These are phyloP conservation scores for Thraustotheca clavata DNA, from an alignment of 352 stramenopile genomes.

Conservation along the genomic window DNA sequence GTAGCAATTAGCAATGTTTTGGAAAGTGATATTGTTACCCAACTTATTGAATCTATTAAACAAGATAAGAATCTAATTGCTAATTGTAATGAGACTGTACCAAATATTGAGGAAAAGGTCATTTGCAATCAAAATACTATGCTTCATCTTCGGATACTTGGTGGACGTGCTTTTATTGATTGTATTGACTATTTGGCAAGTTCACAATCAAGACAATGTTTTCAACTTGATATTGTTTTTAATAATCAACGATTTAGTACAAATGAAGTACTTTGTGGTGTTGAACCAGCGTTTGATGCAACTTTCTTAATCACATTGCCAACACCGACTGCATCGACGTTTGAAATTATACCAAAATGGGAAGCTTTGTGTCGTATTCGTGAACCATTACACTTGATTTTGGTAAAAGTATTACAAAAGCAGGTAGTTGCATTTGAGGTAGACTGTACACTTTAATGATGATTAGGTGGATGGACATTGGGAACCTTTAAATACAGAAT, in stretches of 20 bases:
- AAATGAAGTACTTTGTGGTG: slow-evolving; percentile 34
- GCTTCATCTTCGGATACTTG: slow-evolving; percentile 47
- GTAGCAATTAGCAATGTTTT: slow-evolving; percentile 48
- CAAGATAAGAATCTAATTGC: no score
- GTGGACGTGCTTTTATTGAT: slow-evolving; percentile 67
- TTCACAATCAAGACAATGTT: slow-evolving; percentile 32
- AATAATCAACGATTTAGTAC: slow-evolving; percentile 44
- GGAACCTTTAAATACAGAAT: slow-evolving; percentile 26
- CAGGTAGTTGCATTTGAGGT: neutral
- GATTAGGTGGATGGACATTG: neutral
- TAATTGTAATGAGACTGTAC: no score
- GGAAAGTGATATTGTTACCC: slow-evolving; percentile 66
- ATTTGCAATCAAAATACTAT: no score
- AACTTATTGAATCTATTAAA: slow-evolving; percentile 42
- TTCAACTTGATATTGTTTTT: slow-evolving; percentile 44
- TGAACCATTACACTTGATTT: slow-evolving; percentile 45
- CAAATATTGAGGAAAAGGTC: no score
- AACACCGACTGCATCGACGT: slow-evolving; percentile 26
- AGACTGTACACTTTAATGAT: neutral
- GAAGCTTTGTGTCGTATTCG: slow-evolving; percentile 58
- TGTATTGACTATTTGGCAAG: slow-evolving; percentile 34
- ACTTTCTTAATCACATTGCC: slow-evolving; percentile 50
- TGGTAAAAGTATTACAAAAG: slow-evolving; percentile 40
- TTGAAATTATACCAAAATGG: slow-evolving; percentile 54
- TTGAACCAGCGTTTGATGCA: slow-evolving; percentile 66